A percentile compares a stretch with the other conserved stretches of the same genome.
Conservation (phyloP, 441 rosid genomes). For the Geranium incanum region DNA sequence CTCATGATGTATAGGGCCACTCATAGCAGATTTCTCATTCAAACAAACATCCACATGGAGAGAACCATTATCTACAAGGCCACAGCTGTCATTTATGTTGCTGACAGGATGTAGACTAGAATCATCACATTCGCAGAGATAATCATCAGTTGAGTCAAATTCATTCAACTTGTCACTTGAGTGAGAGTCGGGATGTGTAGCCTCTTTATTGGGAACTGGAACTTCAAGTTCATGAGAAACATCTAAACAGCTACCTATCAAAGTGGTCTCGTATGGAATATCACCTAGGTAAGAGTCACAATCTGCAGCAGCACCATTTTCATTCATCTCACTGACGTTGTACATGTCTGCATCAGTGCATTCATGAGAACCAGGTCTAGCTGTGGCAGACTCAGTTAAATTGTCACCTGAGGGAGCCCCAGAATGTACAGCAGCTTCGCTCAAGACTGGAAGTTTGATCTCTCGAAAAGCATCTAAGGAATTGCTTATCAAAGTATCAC, state of each 20-base stretch:
- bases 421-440: conserved; percentile 19
- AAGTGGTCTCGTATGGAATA: conserved; percentile 12
- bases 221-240: conserved; percentile 23
- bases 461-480: conserved; percentile 30
- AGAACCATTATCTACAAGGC: not conserved
- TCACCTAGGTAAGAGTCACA: conserved; percentile 8
- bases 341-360: conserved; percentile 16
- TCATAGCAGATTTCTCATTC: not conserved
- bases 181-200: conserved; percentile 17
- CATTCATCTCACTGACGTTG: conserved; percentile 18
- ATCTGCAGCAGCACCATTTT: conserved; percentile 12
- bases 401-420: conserved; percentile 23
- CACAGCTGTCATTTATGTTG: not conserved
- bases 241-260: conserved; percentile 14
- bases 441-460: conserved; percentile 12
- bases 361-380: conserved; percentile 13
- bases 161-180: conserved; percentile 15
- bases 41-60: not conserved
- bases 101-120: not conserved
- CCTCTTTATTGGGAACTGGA: conserved; percentile 20
- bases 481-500: conserved; percentile 27
- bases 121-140: not conserved
- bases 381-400: conserved; percentile 23
- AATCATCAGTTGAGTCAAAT: not conserved
- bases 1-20: not conserved